Evolutionary conservation across 768 basidiomycete species (phyloP).

Genomic region (Russula foetens): DNA sequence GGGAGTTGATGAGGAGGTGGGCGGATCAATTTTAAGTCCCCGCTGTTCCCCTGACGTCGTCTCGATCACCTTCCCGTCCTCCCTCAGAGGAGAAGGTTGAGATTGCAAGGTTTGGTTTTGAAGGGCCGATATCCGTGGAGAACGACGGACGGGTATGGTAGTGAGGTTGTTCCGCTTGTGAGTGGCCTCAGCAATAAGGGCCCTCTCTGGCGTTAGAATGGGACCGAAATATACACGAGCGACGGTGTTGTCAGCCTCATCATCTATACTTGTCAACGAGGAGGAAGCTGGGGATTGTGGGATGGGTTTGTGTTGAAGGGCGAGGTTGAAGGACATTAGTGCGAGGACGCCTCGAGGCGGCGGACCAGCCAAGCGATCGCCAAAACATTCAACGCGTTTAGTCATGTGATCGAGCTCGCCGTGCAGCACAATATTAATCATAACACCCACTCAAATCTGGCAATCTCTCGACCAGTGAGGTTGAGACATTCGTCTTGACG

Average conservation of each 20-base stretch:
- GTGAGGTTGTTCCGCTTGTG: slow-evolving; percentile 3
- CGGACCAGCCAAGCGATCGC: neutral
- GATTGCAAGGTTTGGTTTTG: neutral
- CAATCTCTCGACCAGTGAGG: no score
- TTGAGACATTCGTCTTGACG: no score
- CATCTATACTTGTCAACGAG: slow-evolving; percentile 7
- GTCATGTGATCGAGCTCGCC: slow-evolving; percentile 16
- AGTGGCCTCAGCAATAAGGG: slow-evolving; percentile 16
- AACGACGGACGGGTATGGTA: slow-evolving; percentile 11
- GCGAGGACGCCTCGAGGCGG: slow-evolving; percentile 4
- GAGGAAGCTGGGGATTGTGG: slow-evolving; percentile 12
- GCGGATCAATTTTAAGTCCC: neutral
- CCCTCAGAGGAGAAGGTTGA: neutral
- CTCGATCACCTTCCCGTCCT: neutral
- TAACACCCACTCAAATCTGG: no score
- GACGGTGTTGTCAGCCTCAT: slow-evolving; percentile 6
- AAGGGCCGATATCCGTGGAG: neutral
- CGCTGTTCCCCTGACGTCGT: neutral
- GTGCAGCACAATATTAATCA: no score
- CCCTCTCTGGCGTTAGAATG: slow-evolving; percentile 21
- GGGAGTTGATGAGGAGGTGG: neutral
- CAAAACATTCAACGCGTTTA: slow-evolving; percentile 17
- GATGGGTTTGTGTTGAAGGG: neutral
- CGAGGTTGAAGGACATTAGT: slow-evolving; percentile 14
- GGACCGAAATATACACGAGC: slow-evolving; percentile 24